A percentile compares a stretch with the other conserved stretches of the same genome.
Conservation (phyloP, 495 filamentous ascomycete species). For the Stereocaulon alpinum region DNA sequence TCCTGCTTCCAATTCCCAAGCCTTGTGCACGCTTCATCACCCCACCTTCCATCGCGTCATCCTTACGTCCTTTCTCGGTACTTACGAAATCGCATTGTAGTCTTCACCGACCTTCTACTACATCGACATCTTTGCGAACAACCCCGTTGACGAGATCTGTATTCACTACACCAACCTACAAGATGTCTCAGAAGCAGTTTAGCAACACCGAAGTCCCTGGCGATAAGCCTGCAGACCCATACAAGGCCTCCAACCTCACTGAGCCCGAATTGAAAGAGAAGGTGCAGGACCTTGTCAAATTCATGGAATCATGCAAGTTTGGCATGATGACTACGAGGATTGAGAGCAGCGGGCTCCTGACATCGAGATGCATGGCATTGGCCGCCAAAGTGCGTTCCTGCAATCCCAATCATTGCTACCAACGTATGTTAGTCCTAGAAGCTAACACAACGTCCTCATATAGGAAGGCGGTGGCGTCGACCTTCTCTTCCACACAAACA, state of each 20-base stretch:
- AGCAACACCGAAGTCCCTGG: constrained; percentile 51
- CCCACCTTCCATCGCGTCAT: constrained; percentile 7
- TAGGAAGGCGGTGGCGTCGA: constrained; percentile 73
- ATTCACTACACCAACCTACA: background rate
- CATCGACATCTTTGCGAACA: background rate
- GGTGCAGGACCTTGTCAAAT: constrained; percentile 71
- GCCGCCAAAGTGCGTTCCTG: constrained; percentile 57
- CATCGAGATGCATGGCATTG: constrained; percentile 81
- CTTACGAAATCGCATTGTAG: constrained; percentile 4
- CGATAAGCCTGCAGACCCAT: constrained; percentile 62
- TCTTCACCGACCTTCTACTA: background rate
- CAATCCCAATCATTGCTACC: background rate
- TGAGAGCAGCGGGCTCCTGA: constrained; percentile 61
- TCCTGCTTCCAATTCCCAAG: background rate
- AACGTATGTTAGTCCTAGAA: background rate
- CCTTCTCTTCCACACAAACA: constrained; percentile 89
- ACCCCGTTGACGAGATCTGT: background rate
- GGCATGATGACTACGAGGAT: constrained; percentile 64
- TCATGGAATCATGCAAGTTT: constrained; percentile 81
- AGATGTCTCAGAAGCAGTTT: constrained; percentile 30
- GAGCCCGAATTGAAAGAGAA: constrained; percentile 59
- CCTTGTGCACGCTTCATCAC: background rate
- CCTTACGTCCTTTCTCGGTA: constrained; percentile 1
- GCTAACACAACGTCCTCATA: background rate
- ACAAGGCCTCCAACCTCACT: constrained; percentile 62